Conservation (phyloP, 768 basidiomycete species). For the Mrakia gelida region DNA sequence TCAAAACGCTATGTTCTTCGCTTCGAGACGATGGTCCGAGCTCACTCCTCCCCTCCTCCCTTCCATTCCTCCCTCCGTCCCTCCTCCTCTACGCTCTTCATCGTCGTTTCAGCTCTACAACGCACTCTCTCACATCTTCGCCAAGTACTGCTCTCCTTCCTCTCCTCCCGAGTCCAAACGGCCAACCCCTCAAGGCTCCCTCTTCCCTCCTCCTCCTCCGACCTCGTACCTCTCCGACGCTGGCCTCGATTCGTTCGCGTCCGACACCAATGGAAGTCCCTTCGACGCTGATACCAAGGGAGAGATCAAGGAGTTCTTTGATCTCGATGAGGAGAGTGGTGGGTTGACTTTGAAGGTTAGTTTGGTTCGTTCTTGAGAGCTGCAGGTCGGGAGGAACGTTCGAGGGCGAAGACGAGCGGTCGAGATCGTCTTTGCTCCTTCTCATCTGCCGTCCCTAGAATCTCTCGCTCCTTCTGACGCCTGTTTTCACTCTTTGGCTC, state of each 20-base stretch:
- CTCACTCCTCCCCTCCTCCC: neutral
- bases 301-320: slow-evolving; percentile 69
- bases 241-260: slow-evolving; percentile 69
- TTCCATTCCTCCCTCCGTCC: neutral
- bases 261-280: slow-evolving; percentile 76
- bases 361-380: neutral
- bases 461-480: neutral
- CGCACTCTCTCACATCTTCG: slow-evolving; percentile 71
- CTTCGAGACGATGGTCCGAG: neutral
- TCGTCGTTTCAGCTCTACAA: slow-evolving; percentile 54
- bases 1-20: neutral
- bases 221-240: slow-evolving; percentile 56
- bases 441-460: neutral
- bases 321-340: slow-evolving; percentile 54
- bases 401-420: neutral
- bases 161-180: slow-evolving; percentile 36
- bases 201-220: slow-evolving; percentile 18
- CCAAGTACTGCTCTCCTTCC: slow-evolving; percentile 64
- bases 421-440: neutral
- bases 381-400: neutral
- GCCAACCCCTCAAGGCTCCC: slow-evolving; percentile 22
- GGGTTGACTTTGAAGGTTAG: slow-evolving; percentile 19
- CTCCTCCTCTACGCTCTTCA: too few relatives aligned
- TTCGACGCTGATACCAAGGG: slow-evolving; percentile 72
- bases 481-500: neutral